Percentiles rank a stretch among this genome's conserved stretches.
phyloP scores from a whole-genome alignment of 2,329 filamentous ascomycete species.

The Alternaria incomplexa region DNA sequence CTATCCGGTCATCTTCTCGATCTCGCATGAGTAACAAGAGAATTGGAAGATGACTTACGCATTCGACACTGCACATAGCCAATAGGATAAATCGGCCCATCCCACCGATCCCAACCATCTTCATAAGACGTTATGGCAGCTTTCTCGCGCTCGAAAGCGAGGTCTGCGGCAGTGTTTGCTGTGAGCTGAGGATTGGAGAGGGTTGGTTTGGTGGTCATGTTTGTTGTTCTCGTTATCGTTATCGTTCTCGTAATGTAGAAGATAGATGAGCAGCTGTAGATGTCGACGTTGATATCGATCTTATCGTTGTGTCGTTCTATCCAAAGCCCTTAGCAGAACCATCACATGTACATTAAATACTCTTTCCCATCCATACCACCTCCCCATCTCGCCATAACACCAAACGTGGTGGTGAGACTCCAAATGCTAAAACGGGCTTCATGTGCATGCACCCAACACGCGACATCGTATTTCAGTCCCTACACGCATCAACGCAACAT shows the following conservation, averaged over 20 bases:
- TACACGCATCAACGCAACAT: neutral
- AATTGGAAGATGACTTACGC: slow-evolving; percentile 13
- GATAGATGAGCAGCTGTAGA: neutral
- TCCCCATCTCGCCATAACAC: neutral
- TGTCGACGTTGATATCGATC: neutral
- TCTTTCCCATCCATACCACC: neutral
- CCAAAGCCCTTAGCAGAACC: rapidly evolving
- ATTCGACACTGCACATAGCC: slow-evolving; percentile 32
- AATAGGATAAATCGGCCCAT: slow-evolving; percentile 31
- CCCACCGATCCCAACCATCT: slow-evolving; percentile 35
- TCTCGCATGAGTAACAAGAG: neutral
- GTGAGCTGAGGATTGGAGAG: neutral
- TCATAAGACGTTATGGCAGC: slow-evolving; percentile 32
- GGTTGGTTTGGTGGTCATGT: neutral
- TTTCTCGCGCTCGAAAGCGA: slow-evolving; percentile 32
- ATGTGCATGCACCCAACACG: neutral
- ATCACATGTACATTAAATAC: neutral
- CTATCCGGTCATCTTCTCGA: too few species aligned
- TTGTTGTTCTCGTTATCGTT: neutral
- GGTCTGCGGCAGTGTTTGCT: slow-evolving; percentile 13
- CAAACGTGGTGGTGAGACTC: neutral
- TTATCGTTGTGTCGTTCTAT: neutral
- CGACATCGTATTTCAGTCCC: neutral
- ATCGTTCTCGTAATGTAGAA: neutral
- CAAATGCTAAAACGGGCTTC: too few species aligned